A percentile compares a stretch with the other conserved stretches of the same genome.
These are phyloP conservation scores for Fusarium sp. DNA, from an alignment of 2,329 filamentous ascomycete genomes.

Conservation along the genomic window DNA sequence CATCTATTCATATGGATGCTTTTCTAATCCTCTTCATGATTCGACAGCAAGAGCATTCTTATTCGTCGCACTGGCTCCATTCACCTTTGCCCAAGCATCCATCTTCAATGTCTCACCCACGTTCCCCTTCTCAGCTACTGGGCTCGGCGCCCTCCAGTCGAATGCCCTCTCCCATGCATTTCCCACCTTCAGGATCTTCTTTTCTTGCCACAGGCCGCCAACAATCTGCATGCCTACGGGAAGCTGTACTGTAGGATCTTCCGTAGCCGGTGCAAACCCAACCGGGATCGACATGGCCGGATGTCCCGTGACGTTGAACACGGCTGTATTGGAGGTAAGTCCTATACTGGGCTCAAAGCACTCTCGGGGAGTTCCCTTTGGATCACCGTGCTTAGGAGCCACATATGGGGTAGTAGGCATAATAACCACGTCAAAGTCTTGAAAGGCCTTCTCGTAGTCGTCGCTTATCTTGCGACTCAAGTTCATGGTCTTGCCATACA, in stretches of 20 bases:
- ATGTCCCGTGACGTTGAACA: constrained; percentile 69
- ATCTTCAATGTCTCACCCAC: background rate
- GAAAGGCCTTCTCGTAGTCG: constrained; percentile 57
- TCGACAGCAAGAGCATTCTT: background rate
- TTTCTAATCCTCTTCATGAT: background rate
- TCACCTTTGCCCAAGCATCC: background rate
- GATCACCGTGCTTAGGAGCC: constrained; percentile 56
- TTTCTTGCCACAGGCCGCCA: constrained; percentile 64
- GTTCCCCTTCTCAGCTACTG: background rate
- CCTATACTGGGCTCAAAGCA: constrained; percentile 65
- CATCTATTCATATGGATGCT: background rate
- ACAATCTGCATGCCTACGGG: constrained; percentile 69
- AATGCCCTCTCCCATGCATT: constrained; percentile 61
- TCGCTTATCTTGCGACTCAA: constrained; percentile 60
- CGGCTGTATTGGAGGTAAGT: constrained; percentile 66
- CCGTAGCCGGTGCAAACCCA: constrained; percentile 57
- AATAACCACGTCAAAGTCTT: constrained; percentile 58
- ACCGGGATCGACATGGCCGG: constrained; percentile 66
- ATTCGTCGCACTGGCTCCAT: background rate
- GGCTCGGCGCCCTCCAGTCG: constrained; percentile 52
- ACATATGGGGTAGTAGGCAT: constrained; percentile 64
- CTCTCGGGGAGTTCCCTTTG: constrained; percentile 54
- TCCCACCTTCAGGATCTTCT: constrained; percentile 57
- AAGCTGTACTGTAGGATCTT: constrained; percentile 54
- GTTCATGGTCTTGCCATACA: constrained; percentile 64